A percentile compares a stretch with the other conserved stretches of the same genome.
These are phyloP conservation scores for Cladosporium sphaerospermum DNA, from an alignment of 2,329 filamentous ascomycete genomes.

Conservation along the genomic window DNA sequence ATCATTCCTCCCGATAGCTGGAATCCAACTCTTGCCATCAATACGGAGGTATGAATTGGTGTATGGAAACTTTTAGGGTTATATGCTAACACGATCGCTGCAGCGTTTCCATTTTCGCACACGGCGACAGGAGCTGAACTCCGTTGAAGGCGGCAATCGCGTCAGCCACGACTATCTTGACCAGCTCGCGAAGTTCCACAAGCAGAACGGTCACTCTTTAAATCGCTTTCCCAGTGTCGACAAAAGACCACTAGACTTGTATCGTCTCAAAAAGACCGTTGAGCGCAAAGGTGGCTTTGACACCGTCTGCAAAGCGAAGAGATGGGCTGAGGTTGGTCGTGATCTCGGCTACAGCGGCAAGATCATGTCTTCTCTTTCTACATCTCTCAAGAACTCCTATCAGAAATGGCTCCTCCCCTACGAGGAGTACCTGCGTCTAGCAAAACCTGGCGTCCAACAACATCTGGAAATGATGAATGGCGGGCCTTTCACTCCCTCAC, in stretches of 20 bases:
- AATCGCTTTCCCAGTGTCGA: conserved; percentile 95
- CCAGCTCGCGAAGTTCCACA: conserved; percentile 91
- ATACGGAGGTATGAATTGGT: conserved; percentile 71
- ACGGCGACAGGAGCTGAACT: conserved; percentile 92
- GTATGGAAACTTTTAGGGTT: not conserved
- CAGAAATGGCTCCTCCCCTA: conserved; percentile 96
- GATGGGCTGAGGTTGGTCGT: conserved; percentile 97
- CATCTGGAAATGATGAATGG: conserved; percentile 90
- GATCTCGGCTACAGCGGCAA: conserved; percentile 97
- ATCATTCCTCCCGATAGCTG: conserved; percentile 89
- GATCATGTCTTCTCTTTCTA: conserved; percentile 98
- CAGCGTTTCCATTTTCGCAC: conserved; percentile 97
- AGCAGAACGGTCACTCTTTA: conserved; percentile 88
- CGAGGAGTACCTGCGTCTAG: conserved; percentile 84
- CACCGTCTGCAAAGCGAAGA: conserved; percentile 93
- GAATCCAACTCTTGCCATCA: conserved; percentile 93
- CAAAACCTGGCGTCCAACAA: conserved; percentile 94
- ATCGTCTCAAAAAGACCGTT: conserved; percentile 93
- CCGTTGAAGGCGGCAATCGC: conserved; percentile 93
- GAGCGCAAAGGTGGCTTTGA: conserved; percentile 93
- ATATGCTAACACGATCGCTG: conserved; percentile 19
- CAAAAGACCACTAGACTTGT: conserved; percentile 92
- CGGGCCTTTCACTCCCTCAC: conserved; percentile 76
- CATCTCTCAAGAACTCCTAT: conserved; percentile 95
- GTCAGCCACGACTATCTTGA: conserved; percentile 95